Percentiles rank a stretch among this genome's conserved stretches.
Evolutionary conservation across 2,329 filamentous ascomycete genomes (phyloP).

Genomic region (Sporothrix phasma): DNA sequence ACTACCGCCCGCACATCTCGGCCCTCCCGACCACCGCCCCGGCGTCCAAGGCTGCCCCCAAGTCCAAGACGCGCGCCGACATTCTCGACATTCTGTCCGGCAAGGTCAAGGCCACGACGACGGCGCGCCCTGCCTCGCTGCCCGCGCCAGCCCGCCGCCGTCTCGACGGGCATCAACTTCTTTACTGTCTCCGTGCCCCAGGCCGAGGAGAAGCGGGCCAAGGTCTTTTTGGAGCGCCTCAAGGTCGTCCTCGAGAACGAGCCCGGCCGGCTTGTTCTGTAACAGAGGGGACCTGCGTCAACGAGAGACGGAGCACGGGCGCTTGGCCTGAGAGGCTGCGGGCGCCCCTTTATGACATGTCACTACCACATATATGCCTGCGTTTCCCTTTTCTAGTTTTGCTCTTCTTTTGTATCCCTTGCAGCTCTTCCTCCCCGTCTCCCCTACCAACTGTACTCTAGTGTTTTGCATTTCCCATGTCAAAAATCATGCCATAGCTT

Average conservation of each 20-base stretch:
- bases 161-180: slow-evolving; percentile 55
- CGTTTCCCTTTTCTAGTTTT: slow-evolving; percentile 12
- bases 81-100: slow-evolving; percentile 61
- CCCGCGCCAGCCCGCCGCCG: slow-evolving; percentile 30
- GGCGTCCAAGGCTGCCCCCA: slow-evolving; percentile 19
- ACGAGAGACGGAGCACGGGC: neutral
- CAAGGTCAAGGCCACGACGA: slow-evolving; percentile 11
- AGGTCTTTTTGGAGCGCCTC: slow-evolving; percentile 73
- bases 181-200: slow-evolving; percentile 74
- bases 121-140: slow-evolving; percentile 8
- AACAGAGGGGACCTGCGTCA: slow-evolving; percentile 9
- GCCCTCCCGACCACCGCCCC: slow-evolving; percentile 40
- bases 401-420: neutral
- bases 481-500: neutral
- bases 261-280: slow-evolving; percentile 63
- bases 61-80: slow-evolving; percentile 35
- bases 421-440: neutral
- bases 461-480: neutral
- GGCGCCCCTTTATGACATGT: neutral
- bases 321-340: too few relatives aligned
- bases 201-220: slow-evolving; percentile 72
- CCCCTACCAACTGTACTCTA: neutral
- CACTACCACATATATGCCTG: slow-evolving; percentile 12
- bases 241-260: slow-evolving; percentile 75
- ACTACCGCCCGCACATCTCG: slow-evolving; percentile 62